Evolutionary conservation across 2,329 filamentous ascomycete species (phyloP).

Genomic region (Alternaria hordeiaustralica): DNA sequence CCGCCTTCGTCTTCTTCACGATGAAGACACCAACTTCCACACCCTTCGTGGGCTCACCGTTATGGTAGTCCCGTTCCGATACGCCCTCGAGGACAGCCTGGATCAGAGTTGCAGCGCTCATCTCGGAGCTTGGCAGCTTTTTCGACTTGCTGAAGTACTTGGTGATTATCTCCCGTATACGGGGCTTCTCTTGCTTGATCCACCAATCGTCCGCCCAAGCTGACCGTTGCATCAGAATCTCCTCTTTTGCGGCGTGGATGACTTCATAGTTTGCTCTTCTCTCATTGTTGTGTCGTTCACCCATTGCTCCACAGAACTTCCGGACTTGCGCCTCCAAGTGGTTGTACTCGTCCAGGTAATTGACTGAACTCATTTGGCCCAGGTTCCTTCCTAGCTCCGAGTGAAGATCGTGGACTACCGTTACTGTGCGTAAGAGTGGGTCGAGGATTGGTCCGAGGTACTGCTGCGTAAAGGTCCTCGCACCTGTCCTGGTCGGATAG

Average conservation of each 20-base stretch:
- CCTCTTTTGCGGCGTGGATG: constrained; percentile 59
- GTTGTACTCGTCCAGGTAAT: constrained; percentile 62
- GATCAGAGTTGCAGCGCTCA: constrained; percentile 63
- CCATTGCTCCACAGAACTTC: constrained; percentile 38
- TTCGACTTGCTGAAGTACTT: constrained; percentile 54
- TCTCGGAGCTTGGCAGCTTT: constrained; percentile 51
- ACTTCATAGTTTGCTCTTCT: constrained; percentile 51
- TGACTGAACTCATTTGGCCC: constrained; percentile 61
- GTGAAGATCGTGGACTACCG: constrained; percentile 65
- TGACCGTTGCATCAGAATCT: constrained; percentile 58
- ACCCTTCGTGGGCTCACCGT: constrained; percentile 52
- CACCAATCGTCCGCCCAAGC: constrained; percentile 68
- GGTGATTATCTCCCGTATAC: constrained; percentile 60
- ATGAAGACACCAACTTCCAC: constrained; percentile 58
- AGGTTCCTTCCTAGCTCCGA: constrained; percentile 62
- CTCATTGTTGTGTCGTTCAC: constrained; percentile 35
- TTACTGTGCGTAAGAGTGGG: constrained; percentile 64
- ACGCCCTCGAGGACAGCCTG: constrained; percentile 66
- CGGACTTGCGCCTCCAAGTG: constrained; percentile 50
- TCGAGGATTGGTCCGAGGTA: constrained; percentile 68
- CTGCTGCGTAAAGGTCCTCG: constrained; percentile 63
- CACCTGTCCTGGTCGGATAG: constrained; percentile 66
- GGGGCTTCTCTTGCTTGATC: constrained; percentile 67
- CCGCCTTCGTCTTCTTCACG: constrained; percentile 40
- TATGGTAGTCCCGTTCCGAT: constrained; percentile 56